These are phyloP conservation scores for Populus deltoides DNA, from an alignment of 345 rosid species.

Conservation along the genomic window DNA sequence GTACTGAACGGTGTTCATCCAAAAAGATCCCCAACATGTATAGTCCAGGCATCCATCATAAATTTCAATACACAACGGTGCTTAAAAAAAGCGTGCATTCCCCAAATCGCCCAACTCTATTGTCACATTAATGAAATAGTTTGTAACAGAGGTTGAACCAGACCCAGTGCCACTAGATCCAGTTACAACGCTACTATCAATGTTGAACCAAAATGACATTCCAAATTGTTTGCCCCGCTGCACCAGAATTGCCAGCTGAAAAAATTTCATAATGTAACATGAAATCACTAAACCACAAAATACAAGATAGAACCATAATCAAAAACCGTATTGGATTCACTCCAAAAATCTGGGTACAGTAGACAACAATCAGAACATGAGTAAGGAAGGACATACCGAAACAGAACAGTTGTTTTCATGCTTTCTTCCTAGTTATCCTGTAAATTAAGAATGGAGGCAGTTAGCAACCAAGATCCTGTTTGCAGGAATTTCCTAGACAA, in stretches of 20 bases:
- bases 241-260: constrained; percentile 12
- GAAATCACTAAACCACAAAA: background rate
- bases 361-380: background rate
- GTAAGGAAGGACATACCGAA: background rate
- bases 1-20: too few relatives aligned
- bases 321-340: background rate
- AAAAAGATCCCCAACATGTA: background rate
- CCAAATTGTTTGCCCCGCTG: background rate
- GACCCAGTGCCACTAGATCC: background rate
- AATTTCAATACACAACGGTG: background rate
- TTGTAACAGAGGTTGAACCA: constrained; percentile 1
- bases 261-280: background rate
- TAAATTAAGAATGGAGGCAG: constrained; percentile 13
- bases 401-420: constrained; percentile 36
- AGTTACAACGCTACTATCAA: constrained; percentile 1
- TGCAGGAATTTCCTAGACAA: background rate
- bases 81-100: background rate
- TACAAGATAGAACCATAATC: background rate
- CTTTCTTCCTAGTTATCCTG: constrained; percentile 97
- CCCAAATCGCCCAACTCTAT: background rate
- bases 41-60: background rate
- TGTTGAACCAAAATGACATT: background rate
- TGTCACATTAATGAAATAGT: constrained; percentile 3
- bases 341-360: background rate
- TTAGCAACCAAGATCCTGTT: background rate